Base-by-base conservation (phyloP, 2,329 filamentous ascomycete species). In the Trichoderma pleuroti region DNA sequence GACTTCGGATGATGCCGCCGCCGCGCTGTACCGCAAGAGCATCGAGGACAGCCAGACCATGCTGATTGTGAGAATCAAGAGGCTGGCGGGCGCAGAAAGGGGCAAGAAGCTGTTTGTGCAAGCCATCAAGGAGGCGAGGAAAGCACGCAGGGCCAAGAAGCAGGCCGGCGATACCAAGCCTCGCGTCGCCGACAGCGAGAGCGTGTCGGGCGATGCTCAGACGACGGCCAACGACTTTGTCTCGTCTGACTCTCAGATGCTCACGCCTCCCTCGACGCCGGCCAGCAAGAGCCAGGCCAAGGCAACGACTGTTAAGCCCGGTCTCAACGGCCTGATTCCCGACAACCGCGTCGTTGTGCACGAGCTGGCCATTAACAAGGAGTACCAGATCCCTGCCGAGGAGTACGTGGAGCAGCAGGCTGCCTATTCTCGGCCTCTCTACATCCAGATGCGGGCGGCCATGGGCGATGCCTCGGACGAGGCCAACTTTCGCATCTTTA, bases 1-100 rank as follows among this genome's bases (percentile, higher is more conserved):
- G 75, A 90, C 90, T 66, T 92, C 89, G 0, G 90, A 92, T 61
- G 89, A 91, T 49, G 88, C 90, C 18, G 92, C 93, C 3, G 88
- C 91, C 1, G 88, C 88, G 21, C 88, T 93, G n/a, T 95, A 94
- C 77, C 88, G 90, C 42, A 87, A 93, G 76, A 93, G 92, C 72
- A 94, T 95, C 73, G 88, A 92, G 70, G 91, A 94, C 74, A 94
- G 93, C 75, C 93, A 96, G 78, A 83, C 93, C 52, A 91, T 93
- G 81, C 83, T 95, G 21, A 88, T 95, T 77, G 92, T 93, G 63
- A 86, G 91, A 63, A 94, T 96, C 80, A 93, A 93, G 80, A 91
- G 89, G 79, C 83, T 96, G 59, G 91, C 91, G 2, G 93, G 93
- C 0, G 83, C 88, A 1, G 89, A 92, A 62, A 86, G 88, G 76